Conservation (phyloP, 2,329 filamentous ascomycete species). For the Aureobasidium sp. region DNA sequence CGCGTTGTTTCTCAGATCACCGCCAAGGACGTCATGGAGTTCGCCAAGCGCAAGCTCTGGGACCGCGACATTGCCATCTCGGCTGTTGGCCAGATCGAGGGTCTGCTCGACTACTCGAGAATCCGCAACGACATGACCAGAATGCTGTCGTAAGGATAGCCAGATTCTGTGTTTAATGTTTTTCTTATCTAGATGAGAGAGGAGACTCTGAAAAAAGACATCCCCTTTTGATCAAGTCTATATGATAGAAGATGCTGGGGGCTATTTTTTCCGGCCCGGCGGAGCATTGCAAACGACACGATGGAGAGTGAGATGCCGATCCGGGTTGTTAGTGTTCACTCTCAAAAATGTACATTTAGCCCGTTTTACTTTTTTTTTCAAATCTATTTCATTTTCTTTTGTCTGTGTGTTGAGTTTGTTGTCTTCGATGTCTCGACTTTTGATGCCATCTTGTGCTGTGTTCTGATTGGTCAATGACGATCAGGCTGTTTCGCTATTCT, state of each 20-base stretch:
- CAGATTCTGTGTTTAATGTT: constrained; percentile 5
- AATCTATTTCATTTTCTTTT: constrained; percentile 11
- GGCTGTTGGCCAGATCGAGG: constrained; percentile 89
- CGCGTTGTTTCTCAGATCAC: constrained; percentile 79
- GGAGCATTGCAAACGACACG: neutral
- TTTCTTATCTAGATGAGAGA: constrained; percentile 9
- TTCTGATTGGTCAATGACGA: neutral
- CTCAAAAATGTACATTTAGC: constrained; percentile 14
- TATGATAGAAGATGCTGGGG: constrained; percentile 7
- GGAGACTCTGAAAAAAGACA: neutral
- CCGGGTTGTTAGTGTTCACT: constrained; percentile 12
- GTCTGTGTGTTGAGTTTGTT: neutral
- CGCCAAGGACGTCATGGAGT: constrained; percentile 94
- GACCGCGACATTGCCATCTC: constrained; percentile 93
- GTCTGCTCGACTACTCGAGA: constrained; percentile 64
- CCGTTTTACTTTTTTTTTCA: constrained; percentile 9
- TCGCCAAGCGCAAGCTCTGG: constrained; percentile 92
- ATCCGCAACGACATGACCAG: constrained; percentile 80
- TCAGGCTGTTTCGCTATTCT: neutral
- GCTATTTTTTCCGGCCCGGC: neutral
- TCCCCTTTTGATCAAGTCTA: constrained; percentile 1
- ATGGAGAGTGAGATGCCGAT: constrained; percentile 9
- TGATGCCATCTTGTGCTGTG: neutral
- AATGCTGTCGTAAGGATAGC: constrained; percentile 43
- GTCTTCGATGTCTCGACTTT: neutral